Evolutionary conservation across 2,329 filamentous ascomycete genomes (phyloP).

Genomic region (Venturia asperata): DNA sequence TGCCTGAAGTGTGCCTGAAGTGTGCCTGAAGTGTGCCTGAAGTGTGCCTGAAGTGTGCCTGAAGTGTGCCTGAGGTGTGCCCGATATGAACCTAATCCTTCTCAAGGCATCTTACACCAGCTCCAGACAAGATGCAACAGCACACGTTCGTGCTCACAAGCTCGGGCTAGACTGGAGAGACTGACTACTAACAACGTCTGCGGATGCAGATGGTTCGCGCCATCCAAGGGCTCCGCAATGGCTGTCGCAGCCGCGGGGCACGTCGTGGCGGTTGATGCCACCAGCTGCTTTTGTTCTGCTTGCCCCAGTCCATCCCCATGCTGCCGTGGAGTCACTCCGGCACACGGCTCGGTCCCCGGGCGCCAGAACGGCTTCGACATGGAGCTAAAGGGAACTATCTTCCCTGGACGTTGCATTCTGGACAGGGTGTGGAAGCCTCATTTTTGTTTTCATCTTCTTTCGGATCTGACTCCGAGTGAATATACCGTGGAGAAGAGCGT

Average conservation of each 20-base stretch:
- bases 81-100: no score
- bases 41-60: no score
- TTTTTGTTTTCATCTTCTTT: not conserved
- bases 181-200: no score
- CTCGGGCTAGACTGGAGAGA: not conserved
- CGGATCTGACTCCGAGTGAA: not conserved
- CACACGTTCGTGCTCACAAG: not conserved
- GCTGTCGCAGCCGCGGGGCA: not conserved
- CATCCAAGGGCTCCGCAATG: not conserved
- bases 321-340: not conserved
- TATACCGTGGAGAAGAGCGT: not conserved
- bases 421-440: not conserved
- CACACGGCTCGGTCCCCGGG: not conserved
- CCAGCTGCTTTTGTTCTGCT: not conserved
- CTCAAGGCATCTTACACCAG: no score
- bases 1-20: no score
- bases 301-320: not conserved
- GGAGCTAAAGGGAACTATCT: not conserved
- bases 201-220: no score
- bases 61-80: no score
- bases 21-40: no score
- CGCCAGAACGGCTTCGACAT: not conserved
- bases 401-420: no score
- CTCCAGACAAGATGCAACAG: no score
- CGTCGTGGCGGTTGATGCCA: not conserved